Base-by-base conservation (phyloP, 768 basidiomycete genomes). In the Amanita rimosa region DNA sequence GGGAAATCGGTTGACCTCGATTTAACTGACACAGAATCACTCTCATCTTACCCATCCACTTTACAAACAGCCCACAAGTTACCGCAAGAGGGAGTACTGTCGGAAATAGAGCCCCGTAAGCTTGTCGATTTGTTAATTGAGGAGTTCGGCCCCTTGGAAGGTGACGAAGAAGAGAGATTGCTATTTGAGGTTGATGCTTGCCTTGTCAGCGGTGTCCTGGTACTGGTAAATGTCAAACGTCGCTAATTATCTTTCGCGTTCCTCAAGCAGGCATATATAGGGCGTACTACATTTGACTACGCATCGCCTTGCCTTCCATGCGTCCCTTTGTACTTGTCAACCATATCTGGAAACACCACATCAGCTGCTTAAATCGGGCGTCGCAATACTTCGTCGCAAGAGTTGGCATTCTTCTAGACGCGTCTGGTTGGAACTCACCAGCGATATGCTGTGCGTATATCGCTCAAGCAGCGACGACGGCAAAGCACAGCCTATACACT, bases 241-340 rank as follows among this genome's bases (percentile, higher is more conserved):
- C 21, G 19, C n/a, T 13, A 13, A 14, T 36, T 17, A 26, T 21
- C 17, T 14, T 52, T 11, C 9, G 21, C 16, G 14, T 21, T 35
- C 16, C 39, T 16, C 41, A n/a, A 38, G 16, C 26, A 21, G 3
- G 39, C 48, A 31, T 34, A 31, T 34, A 45, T 40, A 77, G 70
- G 78, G 81, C 6, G 76, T 78, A 27, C 63, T 82, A 14, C 80
- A 83, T 58, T 59, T 83, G 16, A 85, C 82, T 0, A 80, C 78
- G 0, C 80, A 83, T 60, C 72, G 82, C 3, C 52, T 83, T 16
- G 64, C 78, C 0, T 85, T 85, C 58, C 81, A 83, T 55, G 82
- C 82, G 1, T 72, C 79, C 8, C 59, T 85, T 16, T 69, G 78
- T 13, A 67, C 75, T 0, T 66, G 68, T 21, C 58, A 61, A n/a